Conservation (phyloP, 2,329 filamentous ascomycete species). For the Elsinoe arachidis region DNA sequence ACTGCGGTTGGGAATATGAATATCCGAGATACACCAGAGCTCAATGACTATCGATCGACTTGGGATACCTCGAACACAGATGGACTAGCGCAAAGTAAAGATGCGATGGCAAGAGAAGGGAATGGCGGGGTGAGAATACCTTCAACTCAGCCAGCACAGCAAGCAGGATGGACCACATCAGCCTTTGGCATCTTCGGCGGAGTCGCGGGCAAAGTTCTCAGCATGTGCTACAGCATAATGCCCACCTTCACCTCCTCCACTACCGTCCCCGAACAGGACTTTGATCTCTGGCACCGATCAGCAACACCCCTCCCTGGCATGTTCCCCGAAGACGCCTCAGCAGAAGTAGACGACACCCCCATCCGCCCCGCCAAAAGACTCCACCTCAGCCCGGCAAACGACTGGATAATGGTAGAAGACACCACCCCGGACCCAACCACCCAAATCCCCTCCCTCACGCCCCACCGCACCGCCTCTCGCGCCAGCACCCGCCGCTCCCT, state of each 20-base stretch:
- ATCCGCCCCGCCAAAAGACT: conserved; percentile 39
- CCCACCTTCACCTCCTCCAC: conserved; percentile 15
- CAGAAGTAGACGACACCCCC: conserved; percentile 36
- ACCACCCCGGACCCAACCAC: not conserved
- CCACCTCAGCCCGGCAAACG: conserved; percentile 40
- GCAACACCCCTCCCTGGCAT: conserved; percentile 45
- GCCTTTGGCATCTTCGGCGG: conserved; percentile 56
- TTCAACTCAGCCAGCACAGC: conserved; percentile 14
- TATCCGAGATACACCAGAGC: conserved; percentile 18
- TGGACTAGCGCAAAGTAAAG: not conserved
- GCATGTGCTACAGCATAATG: conserved; percentile 55
- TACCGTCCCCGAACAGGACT: not conserved
- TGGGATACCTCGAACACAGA: conserved; percentile 11
- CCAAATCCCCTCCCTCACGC: not conserved
- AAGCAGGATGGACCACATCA: conserved; percentile 46
- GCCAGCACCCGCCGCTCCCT: conserved; percentile 29
- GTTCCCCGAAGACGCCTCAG: conserved; percentile 38
- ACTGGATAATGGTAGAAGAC: conserved; percentile 38
- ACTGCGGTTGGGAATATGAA: conserved; percentile 30
- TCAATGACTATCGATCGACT: conserved; percentile 26
- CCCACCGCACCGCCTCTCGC: conserved; percentile 20
- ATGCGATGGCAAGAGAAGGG: conserved; percentile 25
- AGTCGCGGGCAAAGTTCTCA: conserved; percentile 69
- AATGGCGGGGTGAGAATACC: conserved; percentile 23
- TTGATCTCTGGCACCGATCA: conserved; percentile 15